Evolutionary conservation across 495 filamentous ascomycete genomes (phyloP).

Genomic region (Podospora appendiculata): DNA sequence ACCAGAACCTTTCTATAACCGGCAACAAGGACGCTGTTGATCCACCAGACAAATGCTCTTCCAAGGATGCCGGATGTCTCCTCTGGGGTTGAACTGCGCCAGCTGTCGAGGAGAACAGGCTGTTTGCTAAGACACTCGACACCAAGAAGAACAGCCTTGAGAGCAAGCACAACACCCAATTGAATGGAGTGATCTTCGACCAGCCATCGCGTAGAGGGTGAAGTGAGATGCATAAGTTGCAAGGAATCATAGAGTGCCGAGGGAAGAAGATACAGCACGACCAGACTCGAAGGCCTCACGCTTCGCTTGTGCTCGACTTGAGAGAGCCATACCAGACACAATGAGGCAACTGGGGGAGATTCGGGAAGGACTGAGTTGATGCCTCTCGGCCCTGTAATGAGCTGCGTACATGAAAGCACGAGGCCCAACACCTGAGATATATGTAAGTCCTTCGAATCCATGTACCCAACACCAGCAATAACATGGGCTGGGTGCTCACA

Average conservation of each 20-base stretch:
- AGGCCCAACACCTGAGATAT: not conserved
- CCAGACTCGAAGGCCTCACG: conserved; percentile 6
- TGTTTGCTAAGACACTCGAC: conserved; percentile 5
- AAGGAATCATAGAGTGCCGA: conserved; percentile 5
- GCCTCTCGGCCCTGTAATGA: no score
- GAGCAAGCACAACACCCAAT: not conserved
- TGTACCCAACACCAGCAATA: no score
- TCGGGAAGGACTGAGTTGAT: not conserved
- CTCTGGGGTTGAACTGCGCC: conserved; percentile 22
- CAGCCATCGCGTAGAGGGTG: not conserved
- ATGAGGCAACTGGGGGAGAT: not conserved
- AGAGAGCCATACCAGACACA: conserved; percentile 2
- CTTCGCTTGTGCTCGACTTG: conserved; percentile 4
- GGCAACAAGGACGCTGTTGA: conserved; percentile 47
- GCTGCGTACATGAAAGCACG: no score
- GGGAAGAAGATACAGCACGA: conserved; percentile 7
- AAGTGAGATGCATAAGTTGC: conserved; percentile 3
- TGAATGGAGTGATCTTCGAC: no score
- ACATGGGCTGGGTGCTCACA: not conserved
- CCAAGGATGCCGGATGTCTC: conserved; percentile 37
- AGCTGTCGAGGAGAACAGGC: not conserved
- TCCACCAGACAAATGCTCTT: conserved; percentile 52
- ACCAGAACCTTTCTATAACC: conserved; percentile 40
- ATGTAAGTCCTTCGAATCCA: not conserved
- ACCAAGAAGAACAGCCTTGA: conserved; percentile 4